A percentile compares a stretch with the other conserved stretches of the same genome.
Evolutionary conservation across 2,329 filamentous ascomycete species (phyloP).

Genomic region (Blastomyces parvus): DNA sequence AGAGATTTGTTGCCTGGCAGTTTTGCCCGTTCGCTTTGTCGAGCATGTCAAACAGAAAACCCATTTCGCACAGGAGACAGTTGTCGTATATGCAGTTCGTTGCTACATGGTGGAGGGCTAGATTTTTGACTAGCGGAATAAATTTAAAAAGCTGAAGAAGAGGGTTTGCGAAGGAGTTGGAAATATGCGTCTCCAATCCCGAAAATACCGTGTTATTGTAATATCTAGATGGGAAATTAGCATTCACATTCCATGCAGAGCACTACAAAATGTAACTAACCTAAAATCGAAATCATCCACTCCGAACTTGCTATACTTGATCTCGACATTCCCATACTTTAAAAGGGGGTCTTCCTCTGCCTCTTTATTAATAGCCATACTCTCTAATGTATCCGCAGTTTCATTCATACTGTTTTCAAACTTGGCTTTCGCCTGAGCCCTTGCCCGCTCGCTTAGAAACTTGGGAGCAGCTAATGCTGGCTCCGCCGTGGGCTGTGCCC

Average conservation of each 20-base stretch:
- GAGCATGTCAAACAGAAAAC: constrained; percentile 95
- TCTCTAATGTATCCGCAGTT: constrained; percentile 55
- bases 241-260: constrained; percentile 62
- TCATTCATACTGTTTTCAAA: constrained; percentile 42
- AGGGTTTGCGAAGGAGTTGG: constrained; percentile 92
- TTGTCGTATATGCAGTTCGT: constrained; percentile 71
- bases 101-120: constrained; percentile 80
- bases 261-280: constrained; percentile 59
- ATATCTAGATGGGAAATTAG: constrained; percentile 48
- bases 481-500: constrained; percentile 51
- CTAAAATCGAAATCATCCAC: constrained; percentile 99
- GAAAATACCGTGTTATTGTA: constrained; percentile 92
- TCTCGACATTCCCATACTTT: constrained; percentile 89
- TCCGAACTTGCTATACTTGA: constrained; percentile 97
- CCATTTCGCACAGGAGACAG: constrained; percentile 86
- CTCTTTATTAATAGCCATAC: constrained; percentile 58
- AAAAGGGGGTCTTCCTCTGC: constrained; percentile 72
- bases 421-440: constrained; percentile 45
- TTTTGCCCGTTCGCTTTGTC: constrained; percentile 90
- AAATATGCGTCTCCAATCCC: constrained; percentile 88
- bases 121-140: constrained; percentile 75
- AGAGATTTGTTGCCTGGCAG: constrained; percentile 89
- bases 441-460: constrained; percentile 87
- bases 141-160: constrained; percentile 87
- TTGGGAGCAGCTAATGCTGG: constrained; percentile 66